A percentile compares a stretch with the other conserved stretches of the same genome.
These are phyloP conservation scores for Lichtheimia ornata DNA, from an alignment of 371 early-diverging fungal species.

Conservation along the genomic window DNA sequence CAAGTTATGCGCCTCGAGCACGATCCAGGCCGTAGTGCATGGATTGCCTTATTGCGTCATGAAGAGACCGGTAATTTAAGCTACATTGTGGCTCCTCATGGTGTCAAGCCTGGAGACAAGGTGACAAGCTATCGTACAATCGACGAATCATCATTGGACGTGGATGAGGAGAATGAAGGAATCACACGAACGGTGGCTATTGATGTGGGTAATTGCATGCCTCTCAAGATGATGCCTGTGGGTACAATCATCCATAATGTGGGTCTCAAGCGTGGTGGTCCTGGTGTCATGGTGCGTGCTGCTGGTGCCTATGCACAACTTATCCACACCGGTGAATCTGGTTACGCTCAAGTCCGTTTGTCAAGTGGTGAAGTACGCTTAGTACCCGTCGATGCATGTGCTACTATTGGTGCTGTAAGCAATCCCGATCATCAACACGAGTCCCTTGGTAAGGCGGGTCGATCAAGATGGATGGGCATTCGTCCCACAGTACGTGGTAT, in stretches of 20 bases:
- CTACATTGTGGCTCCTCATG: conserved; percentile 86
- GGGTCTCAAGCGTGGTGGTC: conserved; percentile 78
- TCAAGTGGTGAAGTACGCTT: conserved; percentile 88
- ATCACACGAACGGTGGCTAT: conserved; percentile 73
- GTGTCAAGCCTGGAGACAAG: conserved; percentile 70
- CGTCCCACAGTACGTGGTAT: conserved; percentile 98
- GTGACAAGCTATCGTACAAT: conserved; percentile 39
- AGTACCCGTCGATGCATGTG: conserved; percentile 87
- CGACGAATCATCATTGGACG: background rate
- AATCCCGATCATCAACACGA: conserved; percentile 92
- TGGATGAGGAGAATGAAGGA: conserved; percentile 11
- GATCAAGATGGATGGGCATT: conserved; percentile 80
- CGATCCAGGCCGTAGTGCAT: conserved; percentile 94
- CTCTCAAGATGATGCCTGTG: conserved; percentile 88
- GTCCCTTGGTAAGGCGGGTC: conserved; percentile 92
- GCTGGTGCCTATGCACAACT: conserved; percentile 93
- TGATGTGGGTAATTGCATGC: conserved; percentile 90
- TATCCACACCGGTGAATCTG: conserved; percentile 75
- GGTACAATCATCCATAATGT: conserved; percentile 92
- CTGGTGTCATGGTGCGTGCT: conserved; percentile 83
- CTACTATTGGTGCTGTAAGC: conserved; percentile 92
- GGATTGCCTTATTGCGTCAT: conserved; percentile 86
- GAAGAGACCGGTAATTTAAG: conserved; percentile 74
- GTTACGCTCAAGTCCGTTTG: conserved; percentile 88
- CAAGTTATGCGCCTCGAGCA: conserved; percentile 90